phyloP scores from a whole-genome alignment of 148 eudicot species.

The Vaccinium myrtillus region DNA sequence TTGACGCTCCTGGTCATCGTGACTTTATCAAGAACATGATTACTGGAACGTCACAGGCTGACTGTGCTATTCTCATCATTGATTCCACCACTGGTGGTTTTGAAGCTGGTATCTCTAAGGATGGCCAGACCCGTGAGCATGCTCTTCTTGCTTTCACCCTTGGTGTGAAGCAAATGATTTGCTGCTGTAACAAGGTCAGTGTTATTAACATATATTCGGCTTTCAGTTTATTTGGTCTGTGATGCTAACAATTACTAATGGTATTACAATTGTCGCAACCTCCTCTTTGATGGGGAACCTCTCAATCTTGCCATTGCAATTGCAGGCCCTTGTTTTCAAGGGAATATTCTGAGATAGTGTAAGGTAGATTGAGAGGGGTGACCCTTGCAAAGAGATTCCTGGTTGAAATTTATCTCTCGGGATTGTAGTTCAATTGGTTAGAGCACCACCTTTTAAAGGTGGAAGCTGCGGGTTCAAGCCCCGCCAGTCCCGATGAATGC shows the following conservation, averaged over 20 bases:
- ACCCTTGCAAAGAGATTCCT: not conserved
- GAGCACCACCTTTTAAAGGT: not conserved
- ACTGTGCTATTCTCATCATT: slow-evolving; percentile 50
- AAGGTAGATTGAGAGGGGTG: not conserved
- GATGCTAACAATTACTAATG: not conserved
- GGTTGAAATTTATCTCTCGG: not conserved
- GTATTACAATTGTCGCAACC: not conserved
- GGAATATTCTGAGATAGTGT: not conserved
- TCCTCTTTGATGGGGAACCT: not conserved
- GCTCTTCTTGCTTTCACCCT: slow-evolving; percentile 55
- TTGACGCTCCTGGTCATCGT: slow-evolving; percentile 58
- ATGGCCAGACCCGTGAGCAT: slow-evolving; percentile 66
- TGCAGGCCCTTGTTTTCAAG: not conserved
- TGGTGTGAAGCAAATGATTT: slow-evolving; percentile 59
- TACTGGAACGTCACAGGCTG: too few relatives aligned
- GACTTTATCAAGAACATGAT: slow-evolving; percentile 32
- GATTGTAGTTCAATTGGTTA: slow-evolving; percentile 11
- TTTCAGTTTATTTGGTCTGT: not conserved
- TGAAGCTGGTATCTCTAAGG: slow-evolving; percentile 59
- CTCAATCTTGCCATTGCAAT: not conserved
- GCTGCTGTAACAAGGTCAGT: slow-evolving; percentile 23
- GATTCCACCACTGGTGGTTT: slow-evolving; percentile 62
- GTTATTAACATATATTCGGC: not conserved
- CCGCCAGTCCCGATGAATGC: not conserved
- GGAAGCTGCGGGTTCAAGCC: slow-evolving; percentile 4